phyloP scores from a whole-genome alignment of 129 eudicot species.

The Sambucus nigra region DNA sequence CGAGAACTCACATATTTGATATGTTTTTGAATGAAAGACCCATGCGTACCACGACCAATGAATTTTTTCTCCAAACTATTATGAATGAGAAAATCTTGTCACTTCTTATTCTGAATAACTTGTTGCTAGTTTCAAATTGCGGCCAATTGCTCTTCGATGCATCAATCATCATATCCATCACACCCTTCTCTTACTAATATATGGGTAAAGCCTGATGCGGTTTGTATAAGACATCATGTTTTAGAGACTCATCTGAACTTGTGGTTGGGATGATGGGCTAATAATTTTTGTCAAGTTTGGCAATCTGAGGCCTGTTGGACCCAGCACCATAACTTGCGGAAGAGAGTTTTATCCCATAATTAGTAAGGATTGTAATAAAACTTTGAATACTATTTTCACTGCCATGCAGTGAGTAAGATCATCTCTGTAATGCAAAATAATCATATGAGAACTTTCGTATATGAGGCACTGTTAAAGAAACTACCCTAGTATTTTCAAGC shows the following conservation, averaged over 20 bases:
- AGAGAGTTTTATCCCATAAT: too few species aligned
- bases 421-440: not conserved
- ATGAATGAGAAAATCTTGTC: too few species aligned
- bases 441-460: not conserved
- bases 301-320: too few species aligned
- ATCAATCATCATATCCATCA: not conserved
- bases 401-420: not conserved
- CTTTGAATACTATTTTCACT: not conserved
- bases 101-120: too few species aligned
- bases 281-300: too few species aligned
- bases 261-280: not conserved
- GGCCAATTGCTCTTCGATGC: not conserved
- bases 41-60: slow-evolving; percentile 8
- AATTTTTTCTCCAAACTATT: not conserved
- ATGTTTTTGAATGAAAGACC: slow-evolving; percentile 24
- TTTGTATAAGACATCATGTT: not conserved
- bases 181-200: not conserved
- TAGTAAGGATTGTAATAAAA: not conserved
- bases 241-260: not conserved
- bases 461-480: not conserved
- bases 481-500: too few species aligned
- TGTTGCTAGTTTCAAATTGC: not conserved
- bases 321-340: too few species aligned
- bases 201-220: not conserved
- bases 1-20: not conserved